A percentile compares a stretch with the other conserved stretches of the same genome.
phyloP scores from a whole-genome alignment of 78 protist genomes.

The Anaeramoeba flamelloides region DNA sequence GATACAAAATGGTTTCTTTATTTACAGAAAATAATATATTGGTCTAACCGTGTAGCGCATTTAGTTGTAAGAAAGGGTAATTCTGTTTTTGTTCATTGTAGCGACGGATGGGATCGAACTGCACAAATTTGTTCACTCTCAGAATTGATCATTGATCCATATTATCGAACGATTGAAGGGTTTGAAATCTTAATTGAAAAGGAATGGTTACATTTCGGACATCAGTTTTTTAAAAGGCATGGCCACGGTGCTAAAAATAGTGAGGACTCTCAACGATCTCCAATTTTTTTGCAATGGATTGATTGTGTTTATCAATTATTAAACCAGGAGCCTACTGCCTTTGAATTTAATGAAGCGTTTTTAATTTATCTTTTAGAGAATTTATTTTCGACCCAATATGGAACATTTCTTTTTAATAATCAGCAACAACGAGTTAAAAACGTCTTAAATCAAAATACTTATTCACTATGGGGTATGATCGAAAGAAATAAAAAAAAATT shows the following conservation, averaged over 20 bases:
- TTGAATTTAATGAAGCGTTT: constrained; percentile 42
- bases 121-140: constrained; percentile 42
- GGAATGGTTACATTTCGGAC: constrained; percentile 40
- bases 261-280: too few species aligned
- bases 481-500: too few species aligned
- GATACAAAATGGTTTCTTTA: too few species aligned
- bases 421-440: constrained; percentile 17
- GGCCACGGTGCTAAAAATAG: too few species aligned
- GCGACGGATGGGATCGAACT: constrained; percentile 30
- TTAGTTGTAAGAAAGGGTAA: too few species aligned
- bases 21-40: too few species aligned
- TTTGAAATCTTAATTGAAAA: constrained; percentile 43
- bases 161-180: constrained; percentile 62
- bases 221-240: too few species aligned
- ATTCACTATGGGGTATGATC: constrained; percentile 28
- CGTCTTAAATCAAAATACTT: not conserved
- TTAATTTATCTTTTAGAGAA: constrained; percentile 13
- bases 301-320: constrained; percentile 46
- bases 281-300: constrained; percentile 44
- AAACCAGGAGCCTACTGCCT: constrained; percentile 31
- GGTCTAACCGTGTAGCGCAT: too few species aligned
- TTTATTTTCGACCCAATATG: constrained; percentile 24
- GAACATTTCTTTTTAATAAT: constrained; percentile 34
- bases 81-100: not conserved
- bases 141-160: constrained; percentile 55